phyloP scores from a whole-genome alignment of 2,329 filamentous ascomycete species.

The Ophiostoma ulmi region DNA sequence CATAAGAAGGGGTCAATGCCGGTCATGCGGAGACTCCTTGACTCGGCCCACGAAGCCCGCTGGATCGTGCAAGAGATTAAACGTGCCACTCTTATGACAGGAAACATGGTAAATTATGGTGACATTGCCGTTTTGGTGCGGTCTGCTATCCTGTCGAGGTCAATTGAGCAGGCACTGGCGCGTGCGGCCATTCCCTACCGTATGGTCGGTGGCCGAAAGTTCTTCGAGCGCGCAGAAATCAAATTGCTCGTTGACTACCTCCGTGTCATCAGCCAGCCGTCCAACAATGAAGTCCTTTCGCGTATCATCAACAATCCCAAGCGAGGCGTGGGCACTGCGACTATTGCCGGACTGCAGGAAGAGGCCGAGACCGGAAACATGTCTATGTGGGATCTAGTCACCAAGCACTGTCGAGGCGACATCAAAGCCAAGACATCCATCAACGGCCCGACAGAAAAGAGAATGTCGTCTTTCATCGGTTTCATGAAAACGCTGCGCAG shows the following conservation, averaged over 20 bases:
- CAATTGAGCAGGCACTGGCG: conserved; percentile 78
- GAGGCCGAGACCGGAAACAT: conserved; percentile 67
- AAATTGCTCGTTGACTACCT: conserved; percentile 85
- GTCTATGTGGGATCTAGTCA: conserved; percentile 71
- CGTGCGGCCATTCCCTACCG: conserved; percentile 79
- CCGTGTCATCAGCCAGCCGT: conserved; percentile 74
- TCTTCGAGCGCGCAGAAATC: conserved; percentile 87
- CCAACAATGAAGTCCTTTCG: conserved; percentile 79
- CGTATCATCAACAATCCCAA: conserved; percentile 81
- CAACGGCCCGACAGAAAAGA: conserved; percentile 29
- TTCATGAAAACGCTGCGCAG: conserved; percentile 17
- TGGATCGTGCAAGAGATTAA: conserved; percentile 87
- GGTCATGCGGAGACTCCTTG: conserved; percentile 70
- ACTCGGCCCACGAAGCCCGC: conserved; percentile 66
- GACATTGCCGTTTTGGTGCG: conserved; percentile 87
- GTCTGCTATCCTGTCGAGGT: conserved; percentile 73
- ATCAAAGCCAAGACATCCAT: conserved; percentile 47
- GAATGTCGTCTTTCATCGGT: not conserved
- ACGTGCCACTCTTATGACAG: conserved; percentile 64
- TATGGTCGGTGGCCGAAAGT: conserved; percentile 86
- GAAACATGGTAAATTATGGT: conserved; percentile 63
- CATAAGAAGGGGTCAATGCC: conserved; percentile 75
- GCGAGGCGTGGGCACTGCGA: conserved; percentile 73
- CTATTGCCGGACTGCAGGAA: conserved; percentile 66
- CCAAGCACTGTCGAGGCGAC: conserved; percentile 48